Base-by-base conservation (phyloP, 176 grass and related monocot genomes). In the Puya raimondii region DNA sequence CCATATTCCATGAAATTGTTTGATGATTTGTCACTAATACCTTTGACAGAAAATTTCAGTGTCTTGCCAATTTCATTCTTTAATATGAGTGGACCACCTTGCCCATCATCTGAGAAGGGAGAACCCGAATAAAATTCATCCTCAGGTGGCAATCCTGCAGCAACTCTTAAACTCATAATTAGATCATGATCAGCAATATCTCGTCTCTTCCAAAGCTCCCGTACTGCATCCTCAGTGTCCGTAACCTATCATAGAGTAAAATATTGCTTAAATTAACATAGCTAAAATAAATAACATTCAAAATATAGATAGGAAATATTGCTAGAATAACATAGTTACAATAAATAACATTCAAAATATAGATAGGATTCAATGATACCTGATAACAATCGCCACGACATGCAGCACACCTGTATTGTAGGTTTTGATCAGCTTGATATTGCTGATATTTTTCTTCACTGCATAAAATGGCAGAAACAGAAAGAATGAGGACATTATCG, bases 371-470 rank as follows among this genome's bases (percentile, higher is more conserved):
- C 33, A 21, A 77, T 74, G 79, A 72, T 26, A 93, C 94, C 94
- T 97, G 89, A 70, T 75, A 93, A 77, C 89, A 97, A 80, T 97
- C 89, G 0, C 94, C 94, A 54, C 94, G 94, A 76, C 94, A 97
- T 77, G 89, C 66, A 85, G 89, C 82, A 33, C 94, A 97, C 71
- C 74, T 83, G 51, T 93, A 97, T 57, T 92, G 84, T 33, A 97
- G 83, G 75, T 97, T 97, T 78, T 86, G 78, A 77, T 97, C 89
- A 65, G 87, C 52, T 88, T 97, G 89, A 33, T 92, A 97, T 64
- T 90, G 86, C 66, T 91, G 89, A 74, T 97, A 97, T 72, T 90
- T 97, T 57, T 97, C 94, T 72, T 97, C 94, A 57, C 94, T 97
- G 81, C 50, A 23, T 16, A 85, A 76, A 54, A 80, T 22, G n/a